Conservation (phyloP, 352 stramenopile species). For the Pythium apleroticum region DNA sequence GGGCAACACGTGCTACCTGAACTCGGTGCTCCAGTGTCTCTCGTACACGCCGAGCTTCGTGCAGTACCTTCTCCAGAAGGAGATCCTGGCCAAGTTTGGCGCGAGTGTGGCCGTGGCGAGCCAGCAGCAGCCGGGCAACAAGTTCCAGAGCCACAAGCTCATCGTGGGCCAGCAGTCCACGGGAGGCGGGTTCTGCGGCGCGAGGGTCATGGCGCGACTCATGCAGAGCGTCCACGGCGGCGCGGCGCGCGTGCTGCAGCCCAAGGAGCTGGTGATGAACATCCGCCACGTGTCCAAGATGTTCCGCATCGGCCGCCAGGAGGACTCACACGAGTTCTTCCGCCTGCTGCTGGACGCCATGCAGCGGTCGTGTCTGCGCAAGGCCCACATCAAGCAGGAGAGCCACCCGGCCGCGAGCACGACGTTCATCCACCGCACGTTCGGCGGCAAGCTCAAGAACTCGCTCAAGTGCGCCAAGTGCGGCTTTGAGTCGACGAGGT, state of each 20-base stretch:
- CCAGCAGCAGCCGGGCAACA: constrained; percentile 26
- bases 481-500: constrained; percentile 72
- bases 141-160: constrained; percentile 25
- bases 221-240: constrained; percentile 60
- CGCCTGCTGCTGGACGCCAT: constrained; percentile 85
- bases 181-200: constrained; percentile 42
- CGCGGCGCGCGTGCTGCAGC: constrained; percentile 51
- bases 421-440: constrained; percentile 83
- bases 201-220: constrained; percentile 66
- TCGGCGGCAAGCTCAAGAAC: constrained; percentile 82
- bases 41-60: constrained; percentile 77
- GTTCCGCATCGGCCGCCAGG: constrained; percentile 87
- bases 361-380: constrained; percentile 72
- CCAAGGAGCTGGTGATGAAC: constrained; percentile 84
- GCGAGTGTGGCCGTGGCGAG: constrained; percentile 7
- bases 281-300: constrained; percentile 80
- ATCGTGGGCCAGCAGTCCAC: constrained; percentile 24
- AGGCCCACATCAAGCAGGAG: constrained; percentile 73
- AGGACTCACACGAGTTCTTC: constrained; percentile 93
- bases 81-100: constrained; percentile 43
- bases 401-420: constrained; percentile 54
- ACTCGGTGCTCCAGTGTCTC: constrained; percentile 92
- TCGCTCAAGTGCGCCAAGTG: constrained; percentile 86
- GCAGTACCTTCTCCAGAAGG: constrained; percentile 86
- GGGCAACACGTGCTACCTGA: constrained; percentile 96